phyloP scores from a whole-genome alignment of 495 filamentous ascomycete genomes.

The Daldinia bambusicola region DNA sequence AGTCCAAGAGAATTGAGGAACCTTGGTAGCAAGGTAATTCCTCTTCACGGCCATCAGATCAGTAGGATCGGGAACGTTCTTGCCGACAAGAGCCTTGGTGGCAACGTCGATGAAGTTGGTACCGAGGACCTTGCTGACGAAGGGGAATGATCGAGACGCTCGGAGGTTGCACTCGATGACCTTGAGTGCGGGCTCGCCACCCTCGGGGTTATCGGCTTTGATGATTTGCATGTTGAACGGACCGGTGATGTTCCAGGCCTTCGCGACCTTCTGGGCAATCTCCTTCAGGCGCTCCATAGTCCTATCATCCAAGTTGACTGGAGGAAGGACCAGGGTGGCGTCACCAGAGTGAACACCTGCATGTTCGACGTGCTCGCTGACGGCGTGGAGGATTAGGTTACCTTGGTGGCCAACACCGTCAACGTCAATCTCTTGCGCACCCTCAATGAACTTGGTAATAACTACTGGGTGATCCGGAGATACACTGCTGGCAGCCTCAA shows the following conservation, averaged over 20 bases:
- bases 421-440: constrained; percentile 96
- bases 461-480: constrained; percentile 99
- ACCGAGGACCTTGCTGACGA: constrained; percentile 95
- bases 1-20: constrained; percentile 98
- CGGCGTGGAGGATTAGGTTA: constrained; percentile 88
- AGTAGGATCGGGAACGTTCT: constrained; percentile 83
- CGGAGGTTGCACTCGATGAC: constrained; percentile 99
- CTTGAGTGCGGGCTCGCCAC: constrained; percentile 80
- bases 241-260: constrained; percentile 95
- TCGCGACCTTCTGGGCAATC: constrained; percentile 94
- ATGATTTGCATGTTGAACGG: constrained; percentile 99
- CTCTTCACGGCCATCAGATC: constrained; percentile 91
- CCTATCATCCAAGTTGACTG: constrained; percentile 75
- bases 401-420: constrained; percentile 92
- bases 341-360: constrained; percentile 98
- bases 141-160: constrained; percentile 97
- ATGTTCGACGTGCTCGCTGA: constrained; percentile 97
- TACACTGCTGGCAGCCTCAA: constrained; percentile 88
- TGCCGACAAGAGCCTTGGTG: constrained; percentile 89
- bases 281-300: constrained; percentile 89
- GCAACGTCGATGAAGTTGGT: constrained; percentile 98
- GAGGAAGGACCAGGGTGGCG: constrained; percentile 94
- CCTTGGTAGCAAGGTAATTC: constrained; percentile 95
- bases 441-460: constrained; percentile 98
- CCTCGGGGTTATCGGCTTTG: constrained; percentile 80